phyloP scores from a whole-genome alignment of 2,329 filamentous ascomycete species.

The Alternaria ethzedia region DNA sequence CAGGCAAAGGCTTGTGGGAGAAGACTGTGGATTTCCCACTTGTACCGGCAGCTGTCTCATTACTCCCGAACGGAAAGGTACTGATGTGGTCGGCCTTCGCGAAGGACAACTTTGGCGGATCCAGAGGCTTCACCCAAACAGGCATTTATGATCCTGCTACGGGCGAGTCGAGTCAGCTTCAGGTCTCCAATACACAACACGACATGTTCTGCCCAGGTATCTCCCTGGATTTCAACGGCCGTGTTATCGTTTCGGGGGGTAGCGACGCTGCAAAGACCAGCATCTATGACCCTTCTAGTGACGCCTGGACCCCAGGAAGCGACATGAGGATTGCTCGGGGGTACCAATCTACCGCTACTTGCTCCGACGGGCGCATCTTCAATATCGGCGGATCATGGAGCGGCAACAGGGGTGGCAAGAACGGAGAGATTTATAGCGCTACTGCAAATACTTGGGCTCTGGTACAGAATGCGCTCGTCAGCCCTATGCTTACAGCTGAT shows the following conservation, averaged over 20 bases:
- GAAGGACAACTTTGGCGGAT: constrained; percentile 26
- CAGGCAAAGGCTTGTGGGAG: constrained; percentile 32
- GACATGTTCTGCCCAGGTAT: constrained; percentile 67
- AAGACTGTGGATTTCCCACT: constrained; percentile 38
- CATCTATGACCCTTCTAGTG: constrained; percentile 47
- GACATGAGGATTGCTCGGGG: constrained; percentile 65
- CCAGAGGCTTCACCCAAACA: constrained; percentile 37
- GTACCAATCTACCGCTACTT: constrained; percentile 60
- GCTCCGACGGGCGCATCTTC: constrained; percentile 63
- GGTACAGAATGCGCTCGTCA: constrained; percentile 53
- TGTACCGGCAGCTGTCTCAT: constrained; percentile 31
- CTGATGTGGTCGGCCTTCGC: constrained; percentile 31
- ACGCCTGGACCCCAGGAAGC: constrained; percentile 56
- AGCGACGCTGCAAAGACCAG: constrained; percentile 57
- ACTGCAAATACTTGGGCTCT: constrained; percentile 55
- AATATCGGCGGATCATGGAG: constrained; percentile 65
- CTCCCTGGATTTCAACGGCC: constrained; percentile 55
- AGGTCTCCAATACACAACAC: constrained; percentile 54
- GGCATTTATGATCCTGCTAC: constrained; percentile 41
- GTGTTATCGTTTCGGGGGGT: constrained; percentile 62
- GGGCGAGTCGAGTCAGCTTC: constrained; percentile 25
- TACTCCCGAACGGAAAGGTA: constrained; percentile 33
- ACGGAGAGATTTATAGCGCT: constrained; percentile 59
- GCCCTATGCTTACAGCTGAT: constrained; percentile 60
- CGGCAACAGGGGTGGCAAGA: constrained; percentile 59